Percentiles rank a stretch among this genome's conserved stretches.
phyloP scores from a whole-genome alignment of 108 stramenopile genomes.

The Ochromonas danica region DNA sequence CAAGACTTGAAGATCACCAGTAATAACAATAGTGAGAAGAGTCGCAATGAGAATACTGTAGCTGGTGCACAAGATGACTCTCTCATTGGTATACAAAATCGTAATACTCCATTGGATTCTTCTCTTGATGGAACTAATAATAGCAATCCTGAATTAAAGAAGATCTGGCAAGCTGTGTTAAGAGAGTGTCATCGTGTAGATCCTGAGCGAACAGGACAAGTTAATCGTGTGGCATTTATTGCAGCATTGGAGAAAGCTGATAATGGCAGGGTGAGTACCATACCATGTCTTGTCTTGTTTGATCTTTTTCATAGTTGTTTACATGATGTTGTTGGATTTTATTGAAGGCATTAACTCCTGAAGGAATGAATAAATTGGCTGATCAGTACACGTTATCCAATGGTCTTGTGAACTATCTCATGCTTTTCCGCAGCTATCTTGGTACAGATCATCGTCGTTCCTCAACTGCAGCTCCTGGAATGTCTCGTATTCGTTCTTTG shows the following conservation, averaged over 20 bases:
- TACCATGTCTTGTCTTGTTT: neutral
- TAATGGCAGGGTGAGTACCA: neutral
- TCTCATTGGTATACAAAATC: too few species aligned
- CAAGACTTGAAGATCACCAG: too few species aligned
- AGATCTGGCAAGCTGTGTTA: slow-evolving; percentile 25
- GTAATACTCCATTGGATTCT: too few species aligned
- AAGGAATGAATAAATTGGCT: slow-evolving; percentile 26
- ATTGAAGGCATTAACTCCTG: slow-evolving; percentile 5
- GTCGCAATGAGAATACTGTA: too few species aligned
- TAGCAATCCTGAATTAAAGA: neutral
- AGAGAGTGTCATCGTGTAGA: slow-evolving; percentile 29
- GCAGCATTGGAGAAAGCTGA: slow-evolving; percentile 18
- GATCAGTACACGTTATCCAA: slow-evolving; percentile 12
- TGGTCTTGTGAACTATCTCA: slow-evolving; percentile 21
- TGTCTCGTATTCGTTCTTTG: neutral
- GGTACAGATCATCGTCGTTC: neutral
- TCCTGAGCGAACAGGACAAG: slow-evolving; percentile 21
- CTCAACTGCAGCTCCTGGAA: neutral
- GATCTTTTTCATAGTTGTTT: neutral
- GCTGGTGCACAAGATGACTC: too few species aligned
- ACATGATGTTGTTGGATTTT: neutral
- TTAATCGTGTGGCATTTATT: neutral
- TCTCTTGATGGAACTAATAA: too few species aligned
- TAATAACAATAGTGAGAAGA: too few species aligned
- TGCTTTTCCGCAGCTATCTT: slow-evolving; percentile 18